A percentile compares a stretch with the other conserved stretches of the same genome.
These are phyloP conservation scores for Skeletonema menzelii DNA, from an alignment of 108 stramenopile genomes.

Conservation along the genomic window DNA sequence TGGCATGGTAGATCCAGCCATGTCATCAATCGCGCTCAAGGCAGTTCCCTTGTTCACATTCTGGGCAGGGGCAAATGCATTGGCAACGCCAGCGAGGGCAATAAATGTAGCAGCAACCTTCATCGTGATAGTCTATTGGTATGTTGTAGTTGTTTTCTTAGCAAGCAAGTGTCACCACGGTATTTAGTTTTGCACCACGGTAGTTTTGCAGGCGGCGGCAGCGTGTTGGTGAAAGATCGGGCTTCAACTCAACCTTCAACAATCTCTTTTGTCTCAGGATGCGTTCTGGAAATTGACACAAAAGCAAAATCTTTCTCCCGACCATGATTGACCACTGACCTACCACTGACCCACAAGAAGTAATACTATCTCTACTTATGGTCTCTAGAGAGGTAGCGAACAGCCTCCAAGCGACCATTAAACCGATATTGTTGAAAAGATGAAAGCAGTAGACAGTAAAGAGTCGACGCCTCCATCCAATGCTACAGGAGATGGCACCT, in stretches of 20 bases:
- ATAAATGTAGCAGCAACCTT: conserved; percentile 60
- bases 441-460: not conserved
- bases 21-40: conserved; percentile 23
- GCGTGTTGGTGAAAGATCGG: conserved; percentile 1
- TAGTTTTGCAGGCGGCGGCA: too few species aligned
- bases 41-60: conserved; percentile 24
- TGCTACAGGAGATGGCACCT: not conserved
- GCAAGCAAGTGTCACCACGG: not conserved
- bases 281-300: too few species aligned
- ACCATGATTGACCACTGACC: too few species aligned
- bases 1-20: conserved; percentile 37
- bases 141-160: conserved; percentile 1
- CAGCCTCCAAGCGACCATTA: too few species aligned
- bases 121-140: conserved; percentile 45
- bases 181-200: too few species aligned
- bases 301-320: too few species aligned
- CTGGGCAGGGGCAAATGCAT: conserved; percentile 33
- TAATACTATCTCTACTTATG: too few species aligned
- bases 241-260: conserved; percentile 1
- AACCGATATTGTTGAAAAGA: not conserved
- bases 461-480: not conserved
- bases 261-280: not conserved
- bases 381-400: too few species aligned
- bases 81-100: conserved; percentile 58
- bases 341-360: too few species aligned